Evolutionary conservation across 2,329 filamentous ascomycete genomes (phyloP), one percentile per base, ranked within the genome.

Genomic region (Amesomyces nigricolor): DNA sequence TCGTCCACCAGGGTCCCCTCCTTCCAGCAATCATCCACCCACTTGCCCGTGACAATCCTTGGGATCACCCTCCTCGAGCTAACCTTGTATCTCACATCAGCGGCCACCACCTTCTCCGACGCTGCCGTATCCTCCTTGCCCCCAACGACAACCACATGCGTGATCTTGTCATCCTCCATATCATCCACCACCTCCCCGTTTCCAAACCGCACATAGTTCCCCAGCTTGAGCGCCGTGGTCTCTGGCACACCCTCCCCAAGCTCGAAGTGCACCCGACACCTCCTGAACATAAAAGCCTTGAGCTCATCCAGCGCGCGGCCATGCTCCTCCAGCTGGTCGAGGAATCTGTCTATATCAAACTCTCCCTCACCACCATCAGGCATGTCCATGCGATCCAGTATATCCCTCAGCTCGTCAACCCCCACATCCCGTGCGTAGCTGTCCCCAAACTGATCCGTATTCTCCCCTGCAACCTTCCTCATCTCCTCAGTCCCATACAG

Each of bases 1-100:
- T 96, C 92, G 61, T 95, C 89, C 46, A 96, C 68, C 58, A 88
- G 66, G 0, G 90, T 95, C 60, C 77, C 78, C 68, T 92, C 89
- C 56, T 75, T 76, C 90, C 91, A 96, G 64, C 88, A 89, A 51
- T 87, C 83, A 49, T 85, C 78, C 0, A 96, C 72, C 94, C 94
- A 99, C 13, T 75, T 74, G 9, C 77, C 68, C 0, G 73, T 79
- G 2, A 96, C 87, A 6, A 92, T 71, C 60, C 89, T 77, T 0
- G 91, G 89, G 37, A 91, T 70, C 51, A 67, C 72, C 6, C 66
- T 69, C 51, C 78, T 68, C 17, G 63, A 64, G 56, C 79, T 78
- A 16, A 82, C 70, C 47, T 67, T 64, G 5, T 72, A 66, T 32
- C 79, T 73, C 11, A 84, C 66, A n/a, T 71, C 69, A 5, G 70